These are phyloP conservation scores for Trichosporon sp. DNA, from an alignment of 1,284 basidiomycete species.

Conservation along the genomic window DNA sequence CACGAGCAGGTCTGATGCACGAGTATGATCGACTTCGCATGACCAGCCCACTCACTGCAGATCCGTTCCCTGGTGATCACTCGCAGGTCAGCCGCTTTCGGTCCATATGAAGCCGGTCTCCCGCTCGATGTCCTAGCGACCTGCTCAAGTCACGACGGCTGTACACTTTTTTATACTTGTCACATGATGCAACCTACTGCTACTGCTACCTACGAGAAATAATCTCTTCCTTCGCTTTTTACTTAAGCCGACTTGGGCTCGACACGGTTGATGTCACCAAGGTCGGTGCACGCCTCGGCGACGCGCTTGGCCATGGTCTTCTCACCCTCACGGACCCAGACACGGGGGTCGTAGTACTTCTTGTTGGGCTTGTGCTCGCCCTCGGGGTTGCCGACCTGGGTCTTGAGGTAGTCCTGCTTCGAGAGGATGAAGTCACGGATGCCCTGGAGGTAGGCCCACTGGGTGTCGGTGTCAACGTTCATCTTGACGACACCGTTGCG, in stretches of 20 bases:
- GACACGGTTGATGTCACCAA: slow-evolving; percentile 63
- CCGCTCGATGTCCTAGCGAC: too few relatives aligned
- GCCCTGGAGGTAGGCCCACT: slow-evolving; percentile 73
- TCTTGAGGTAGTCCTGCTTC: slow-evolving; percentile 77
- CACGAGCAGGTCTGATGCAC: too few relatives aligned
- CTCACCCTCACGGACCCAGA: slow-evolving; percentile 98
- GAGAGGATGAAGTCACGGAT: slow-evolving; percentile 80
- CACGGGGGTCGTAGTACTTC: slow-evolving; percentile 91
- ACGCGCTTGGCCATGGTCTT: slow-evolving; percentile 85
- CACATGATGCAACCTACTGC: slow-evolving; percentile 4
- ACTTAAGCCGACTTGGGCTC: too few relatives aligned
- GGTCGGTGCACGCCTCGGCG: slow-evolving; percentile 84
- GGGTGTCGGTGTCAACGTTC: slow-evolving; percentile 80
- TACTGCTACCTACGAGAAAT: neutral
- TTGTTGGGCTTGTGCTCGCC: slow-evolving; percentile 94
- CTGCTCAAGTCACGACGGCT: too few relatives aligned
- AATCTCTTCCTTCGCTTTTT: neutral
- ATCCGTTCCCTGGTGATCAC: too few relatives aligned
- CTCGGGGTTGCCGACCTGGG: slow-evolving; percentile 91
- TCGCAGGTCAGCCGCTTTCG: neutral
- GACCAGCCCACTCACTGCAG: too few relatives aligned
- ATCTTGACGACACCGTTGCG: slow-evolving; percentile 92
- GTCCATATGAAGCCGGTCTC: too few relatives aligned
- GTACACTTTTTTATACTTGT: neutral
- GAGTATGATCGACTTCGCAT: too few relatives aligned